phyloP scores from a whole-genome alignment of 2,329 filamentous ascomycete genomes.

The Neofusicoccum kwambonambiense region DNA sequence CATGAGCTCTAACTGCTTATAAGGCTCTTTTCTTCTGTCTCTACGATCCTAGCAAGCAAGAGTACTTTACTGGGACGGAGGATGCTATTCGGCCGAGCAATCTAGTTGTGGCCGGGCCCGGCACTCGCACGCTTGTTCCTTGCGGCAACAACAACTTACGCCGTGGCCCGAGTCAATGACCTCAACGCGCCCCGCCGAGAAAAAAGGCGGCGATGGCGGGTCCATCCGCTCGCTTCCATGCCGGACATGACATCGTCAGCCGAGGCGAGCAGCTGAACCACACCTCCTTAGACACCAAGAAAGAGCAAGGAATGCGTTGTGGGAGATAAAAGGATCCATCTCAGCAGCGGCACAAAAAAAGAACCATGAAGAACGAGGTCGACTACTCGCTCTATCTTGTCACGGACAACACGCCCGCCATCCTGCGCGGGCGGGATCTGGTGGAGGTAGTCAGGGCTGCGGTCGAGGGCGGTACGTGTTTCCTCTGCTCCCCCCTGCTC shows the following conservation, averaged over 20 bases:
- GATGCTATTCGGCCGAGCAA: background rate
- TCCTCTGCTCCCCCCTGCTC: background rate
- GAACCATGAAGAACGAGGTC: conserved; percentile 32
- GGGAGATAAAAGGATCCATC: background rate
- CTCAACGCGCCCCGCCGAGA: conserved; percentile 4
- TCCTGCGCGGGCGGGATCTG: conserved; percentile 71
- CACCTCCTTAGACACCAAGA: background rate
- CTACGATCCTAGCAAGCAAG: background rate
- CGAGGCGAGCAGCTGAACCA: background rate
- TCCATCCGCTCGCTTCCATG: background rate
- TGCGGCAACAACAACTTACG: background rate
- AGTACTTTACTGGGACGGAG: background rate
- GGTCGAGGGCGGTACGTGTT: conserved; percentile 63
- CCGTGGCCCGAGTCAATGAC: background rate
- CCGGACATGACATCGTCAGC: background rate
- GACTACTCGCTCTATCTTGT: conserved; percentile 88
- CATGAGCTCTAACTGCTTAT: background rate
- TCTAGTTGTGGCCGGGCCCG: background rate
- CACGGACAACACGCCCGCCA: conserved; percentile 85
- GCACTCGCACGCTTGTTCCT: too few species aligned
- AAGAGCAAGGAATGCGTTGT: conserved; percentile 1
- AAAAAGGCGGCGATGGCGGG: background rate
- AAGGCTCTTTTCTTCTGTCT: too few species aligned
- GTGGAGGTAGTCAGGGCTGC: conserved; percentile 72
- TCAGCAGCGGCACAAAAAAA: background rate